A percentile compares a stretch with the other conserved stretches of the same genome.
phyloP scores from a whole-genome alignment of 2,329 filamentous ascomycete genomes.

The Cytospora chrysosperma region DNA sequence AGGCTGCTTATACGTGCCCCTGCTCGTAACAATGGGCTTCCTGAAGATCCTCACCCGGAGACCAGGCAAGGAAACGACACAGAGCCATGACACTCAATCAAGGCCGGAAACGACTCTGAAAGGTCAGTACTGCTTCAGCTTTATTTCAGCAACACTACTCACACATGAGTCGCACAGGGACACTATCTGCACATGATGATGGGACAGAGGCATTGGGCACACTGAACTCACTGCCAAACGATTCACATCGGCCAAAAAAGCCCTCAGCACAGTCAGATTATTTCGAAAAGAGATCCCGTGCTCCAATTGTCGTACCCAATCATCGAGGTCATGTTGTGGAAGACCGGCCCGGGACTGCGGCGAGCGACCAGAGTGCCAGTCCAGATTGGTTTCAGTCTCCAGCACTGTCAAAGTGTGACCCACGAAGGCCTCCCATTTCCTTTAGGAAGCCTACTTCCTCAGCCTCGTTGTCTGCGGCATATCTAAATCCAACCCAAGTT shows the following conservation, averaged over 20 bases:
- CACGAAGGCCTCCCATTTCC: constrained; percentile 23
- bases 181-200: constrained; percentile 22
- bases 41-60: constrained; percentile 36
- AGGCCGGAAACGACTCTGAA: background rate
- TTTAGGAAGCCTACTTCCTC: constrained; percentile 22
- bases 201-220: constrained; percentile 24
- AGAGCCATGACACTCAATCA: background rate
- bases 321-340: constrained; percentile 25
- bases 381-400: constrained; percentile 8
- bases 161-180: background rate
- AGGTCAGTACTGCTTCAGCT: background rate
- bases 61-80: constrained; percentile 25
- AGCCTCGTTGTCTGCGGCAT: constrained; percentile 15
- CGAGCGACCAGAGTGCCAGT: constrained; percentile 7
- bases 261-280: constrained; percentile 24
- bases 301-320: constrained; percentile 34
- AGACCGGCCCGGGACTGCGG: constrained; percentile 40
- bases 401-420: constrained; percentile 10
- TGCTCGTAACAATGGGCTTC: constrained; percentile 35
- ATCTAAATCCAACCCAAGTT: background rate
- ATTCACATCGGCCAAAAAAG: constrained; percentile 18
- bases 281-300: constrained; percentile 28
- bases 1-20: constrained; percentile 8
- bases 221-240: background rate
- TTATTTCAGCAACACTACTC: background rate